Conservation (phyloP, 495 filamentous ascomycete species). For the Evernia prunastri region DNA sequence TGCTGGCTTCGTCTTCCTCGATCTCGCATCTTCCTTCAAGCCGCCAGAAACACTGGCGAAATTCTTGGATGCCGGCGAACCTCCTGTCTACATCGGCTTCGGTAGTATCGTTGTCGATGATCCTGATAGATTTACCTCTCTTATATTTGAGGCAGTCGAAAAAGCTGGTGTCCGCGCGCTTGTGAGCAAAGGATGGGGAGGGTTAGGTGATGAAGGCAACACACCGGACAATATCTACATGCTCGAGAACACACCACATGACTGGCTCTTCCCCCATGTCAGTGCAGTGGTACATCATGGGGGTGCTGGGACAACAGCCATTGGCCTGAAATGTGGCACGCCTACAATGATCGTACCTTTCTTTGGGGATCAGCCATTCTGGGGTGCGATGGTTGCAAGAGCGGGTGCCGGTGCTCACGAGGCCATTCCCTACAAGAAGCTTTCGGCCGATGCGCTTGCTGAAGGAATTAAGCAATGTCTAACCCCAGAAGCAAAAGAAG, state of each 20-base stretch:
- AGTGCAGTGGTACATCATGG: conserved; percentile 58
- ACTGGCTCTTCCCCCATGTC: conserved; percentile 61
- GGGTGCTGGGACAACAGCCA: conserved; percentile 61
- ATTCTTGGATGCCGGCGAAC: conserved; percentile 51
- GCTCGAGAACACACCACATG: conserved; percentile 61
- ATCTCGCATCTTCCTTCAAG: conserved; percentile 53
- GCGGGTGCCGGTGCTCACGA: conserved; percentile 57
- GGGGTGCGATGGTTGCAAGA: conserved; percentile 51
- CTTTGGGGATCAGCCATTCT: conserved; percentile 59
- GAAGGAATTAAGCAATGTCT: conserved; percentile 65
- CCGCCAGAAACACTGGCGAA: conserved; percentile 47
- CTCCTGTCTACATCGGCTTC: conserved; percentile 61
- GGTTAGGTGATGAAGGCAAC: conserved; percentile 47
- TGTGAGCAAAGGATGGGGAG: conserved; percentile 63
- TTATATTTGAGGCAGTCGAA: conserved; percentile 57
- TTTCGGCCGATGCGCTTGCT: conserved; percentile 57
- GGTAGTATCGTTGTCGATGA: conserved; percentile 65
- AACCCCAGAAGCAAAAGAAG: conserved; percentile 47
- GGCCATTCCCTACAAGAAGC: conserved; percentile 65
- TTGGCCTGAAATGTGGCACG: conserved; percentile 55
- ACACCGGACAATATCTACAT: conserved; percentile 54
- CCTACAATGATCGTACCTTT: conserved; percentile 64
- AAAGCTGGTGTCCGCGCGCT: conserved; percentile 54
- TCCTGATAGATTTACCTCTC: conserved; percentile 52
- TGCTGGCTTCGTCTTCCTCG: conserved; percentile 59